A percentile compares a stretch with the other conserved stretches of the same genome.
Conservation (phyloP, 2,329 filamentous ascomycete species). For the Beauveria pseudobassiana region DNA sequence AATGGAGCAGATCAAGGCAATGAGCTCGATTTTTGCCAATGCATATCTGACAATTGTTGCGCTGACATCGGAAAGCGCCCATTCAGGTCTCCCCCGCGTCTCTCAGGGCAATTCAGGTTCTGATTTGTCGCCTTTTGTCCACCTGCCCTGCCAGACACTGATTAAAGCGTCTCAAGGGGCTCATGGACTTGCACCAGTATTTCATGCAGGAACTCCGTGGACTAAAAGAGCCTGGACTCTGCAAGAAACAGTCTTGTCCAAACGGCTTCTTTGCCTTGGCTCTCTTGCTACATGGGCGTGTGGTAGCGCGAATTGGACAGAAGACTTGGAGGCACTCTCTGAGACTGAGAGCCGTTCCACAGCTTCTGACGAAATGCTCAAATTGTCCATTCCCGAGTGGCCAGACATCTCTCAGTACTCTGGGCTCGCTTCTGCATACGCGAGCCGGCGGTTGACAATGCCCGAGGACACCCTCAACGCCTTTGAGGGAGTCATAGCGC, state of each 20-base stretch:
- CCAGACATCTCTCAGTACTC: slow-evolving; percentile 4
- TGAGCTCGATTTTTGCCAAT: slow-evolving; percentile 9
- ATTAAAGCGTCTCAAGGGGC: slow-evolving; percentile 2
- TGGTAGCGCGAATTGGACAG: slow-evolving; percentile 6
- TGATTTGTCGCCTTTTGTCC: not conserved
- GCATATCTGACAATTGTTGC: slow-evolving; percentile 8
- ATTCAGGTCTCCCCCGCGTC: not conserved
- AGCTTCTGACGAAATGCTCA: not conserved
- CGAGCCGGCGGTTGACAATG: slow-evolving; percentile 5
- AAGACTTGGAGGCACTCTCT: slow-evolving; percentile 5
- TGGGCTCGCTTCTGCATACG: not conserved
- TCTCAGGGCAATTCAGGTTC: not conserved
- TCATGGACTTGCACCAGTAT: not conserved
- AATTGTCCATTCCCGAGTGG: slow-evolving; percentile 3
- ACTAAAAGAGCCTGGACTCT: slow-evolving; percentile 9
- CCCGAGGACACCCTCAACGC: slow-evolving; percentile 8
- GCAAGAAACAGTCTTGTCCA: slow-evolving; percentile 11
- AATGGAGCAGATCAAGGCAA: slow-evolving; percentile 9
- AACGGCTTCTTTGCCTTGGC: slow-evolving; percentile 1
- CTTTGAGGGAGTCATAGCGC: slow-evolving; percentile 9
- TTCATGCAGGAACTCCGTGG: not conserved
- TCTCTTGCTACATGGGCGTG: slow-evolving; percentile 9
- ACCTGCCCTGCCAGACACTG: slow-evolving; percentile 1
- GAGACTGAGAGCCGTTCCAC: not conserved
- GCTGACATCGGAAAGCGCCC: not conserved